These are phyloP conservation scores for Magnolia officinalis DNA, from an alignment of 164 flowering plant genomes.

Conservation along the genomic window DNA sequence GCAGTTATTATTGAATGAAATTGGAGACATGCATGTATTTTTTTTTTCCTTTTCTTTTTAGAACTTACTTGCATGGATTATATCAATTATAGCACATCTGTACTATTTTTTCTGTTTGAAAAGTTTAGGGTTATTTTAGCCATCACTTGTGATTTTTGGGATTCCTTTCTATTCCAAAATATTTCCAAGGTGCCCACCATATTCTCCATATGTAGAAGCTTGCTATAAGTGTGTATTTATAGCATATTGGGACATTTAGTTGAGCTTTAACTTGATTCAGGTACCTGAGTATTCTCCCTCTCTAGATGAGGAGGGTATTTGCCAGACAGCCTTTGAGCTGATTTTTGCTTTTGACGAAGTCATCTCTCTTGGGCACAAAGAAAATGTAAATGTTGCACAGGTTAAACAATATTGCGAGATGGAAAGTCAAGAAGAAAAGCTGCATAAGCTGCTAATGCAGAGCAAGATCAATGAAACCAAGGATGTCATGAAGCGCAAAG, in stretches of 20 bases:
- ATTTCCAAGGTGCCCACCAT: not conserved
- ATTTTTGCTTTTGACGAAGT: constrained; percentile 97
- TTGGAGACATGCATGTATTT: no score
- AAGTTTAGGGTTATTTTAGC: not conserved
- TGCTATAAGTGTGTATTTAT: not conserved
- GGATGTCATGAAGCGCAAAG: constrained; percentile 97
- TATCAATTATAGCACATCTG: no score
- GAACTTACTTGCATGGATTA: no score
- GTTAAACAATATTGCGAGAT: constrained; percentile 98
- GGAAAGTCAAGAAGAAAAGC: constrained; percentile 97
- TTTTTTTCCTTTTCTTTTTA: no score
- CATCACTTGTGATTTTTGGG: not conserved
- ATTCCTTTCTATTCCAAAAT: not conserved
- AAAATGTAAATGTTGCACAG: constrained; percentile 87
- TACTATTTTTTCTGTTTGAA: no score
- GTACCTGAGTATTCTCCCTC: constrained; percentile 82
- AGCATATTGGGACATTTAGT: not conserved
- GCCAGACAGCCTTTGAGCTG: constrained; percentile 88
- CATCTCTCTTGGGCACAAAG: constrained; percentile 96
- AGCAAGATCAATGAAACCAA: constrained; percentile 97
- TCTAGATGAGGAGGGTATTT: constrained; percentile 90
- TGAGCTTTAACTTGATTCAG: constrained; percentile 46
- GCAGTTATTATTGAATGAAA: no score
- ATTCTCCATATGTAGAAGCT: not conserved
- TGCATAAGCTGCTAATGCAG: constrained; percentile 85